phyloP scores from a whole-genome alignment of 768 basidiomycete species.

The Suillus bovinus region DNA sequence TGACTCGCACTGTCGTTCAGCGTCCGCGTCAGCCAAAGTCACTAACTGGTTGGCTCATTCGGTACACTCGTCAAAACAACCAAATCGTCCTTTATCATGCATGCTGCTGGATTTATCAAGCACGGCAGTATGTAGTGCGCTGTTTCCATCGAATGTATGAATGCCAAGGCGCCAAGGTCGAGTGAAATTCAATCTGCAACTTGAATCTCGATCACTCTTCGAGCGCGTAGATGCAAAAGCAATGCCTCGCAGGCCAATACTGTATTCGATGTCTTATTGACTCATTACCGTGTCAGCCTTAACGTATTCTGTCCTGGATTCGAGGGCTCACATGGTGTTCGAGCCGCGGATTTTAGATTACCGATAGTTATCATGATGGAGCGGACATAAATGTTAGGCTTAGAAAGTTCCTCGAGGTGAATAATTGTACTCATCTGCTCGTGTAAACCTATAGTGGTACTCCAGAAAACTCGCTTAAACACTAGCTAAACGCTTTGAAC shows the following conservation, averaged over 20 bases:
- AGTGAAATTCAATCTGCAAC: neutral
- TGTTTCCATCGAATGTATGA: neutral
- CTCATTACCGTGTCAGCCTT: neutral
- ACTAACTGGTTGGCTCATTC: neutral
- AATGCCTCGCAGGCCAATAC: neutral
- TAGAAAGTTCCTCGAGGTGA: neutral
- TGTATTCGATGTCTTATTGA: neutral
- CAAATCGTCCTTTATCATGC: no score
- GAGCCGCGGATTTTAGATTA: neutral
- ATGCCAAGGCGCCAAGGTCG: neutral
- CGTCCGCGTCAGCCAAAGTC: no score
- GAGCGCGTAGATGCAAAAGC: neutral
- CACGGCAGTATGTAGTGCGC: no score
- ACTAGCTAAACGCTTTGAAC: no score
- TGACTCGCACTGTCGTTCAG: no score
- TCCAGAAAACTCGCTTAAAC: no score
- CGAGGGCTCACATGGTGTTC: neutral
- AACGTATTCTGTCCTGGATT: neutral
- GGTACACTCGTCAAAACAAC: no score
- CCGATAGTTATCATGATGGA: neutral
- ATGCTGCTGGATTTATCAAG: neutral
- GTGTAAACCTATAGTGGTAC: no score
- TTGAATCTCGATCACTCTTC: neutral
- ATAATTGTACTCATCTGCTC: neutral
- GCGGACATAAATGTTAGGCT: neutral